Evolutionary conservation across 1,284 basidiomycete species (phyloP).

Genomic region (Melampsora larici-populina): DNA sequence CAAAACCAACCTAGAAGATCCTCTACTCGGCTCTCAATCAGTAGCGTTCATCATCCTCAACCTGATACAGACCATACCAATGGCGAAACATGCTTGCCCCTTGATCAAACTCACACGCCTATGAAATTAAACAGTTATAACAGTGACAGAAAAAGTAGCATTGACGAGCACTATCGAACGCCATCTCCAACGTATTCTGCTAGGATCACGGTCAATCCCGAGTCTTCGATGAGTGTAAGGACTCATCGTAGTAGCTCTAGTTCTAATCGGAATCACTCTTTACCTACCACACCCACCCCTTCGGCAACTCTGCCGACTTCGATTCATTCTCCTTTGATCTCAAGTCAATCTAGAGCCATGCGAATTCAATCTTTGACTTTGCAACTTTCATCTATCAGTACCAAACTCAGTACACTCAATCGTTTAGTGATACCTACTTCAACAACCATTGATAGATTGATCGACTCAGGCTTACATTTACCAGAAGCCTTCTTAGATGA

Average conservation of each 20-base stretch:
- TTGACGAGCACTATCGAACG: background rate
- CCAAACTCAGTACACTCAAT: conserved; percentile 34
- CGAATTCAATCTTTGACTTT: conserved; percentile 36
- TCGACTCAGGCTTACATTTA: conserved; percentile 33
- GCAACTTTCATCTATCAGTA: conserved; percentile 34
- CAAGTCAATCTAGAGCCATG: conserved; percentile 37
- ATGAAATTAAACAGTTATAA: background rate
- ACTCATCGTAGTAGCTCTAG: background rate
- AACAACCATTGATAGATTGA: conserved; percentile 27
- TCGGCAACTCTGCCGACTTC: background rate
- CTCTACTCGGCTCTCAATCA: background rate
- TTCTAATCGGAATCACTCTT: background rate
- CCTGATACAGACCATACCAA: conserved; percentile 14
- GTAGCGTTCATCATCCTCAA: background rate
- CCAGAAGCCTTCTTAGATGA: conserved; percentile 39
- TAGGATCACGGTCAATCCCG: background rate
- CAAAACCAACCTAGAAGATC: background rate
- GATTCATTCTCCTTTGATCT: conserved; percentile 22
- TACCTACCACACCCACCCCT: background rate
- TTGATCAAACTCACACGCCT: background rate
- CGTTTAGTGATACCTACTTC: conserved; percentile 30
- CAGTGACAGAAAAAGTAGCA: background rate
- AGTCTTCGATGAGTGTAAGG: background rate
- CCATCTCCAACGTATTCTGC: background rate
- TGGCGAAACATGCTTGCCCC: background rate